Conservation (phyloP, 2,329 filamentous ascomycete genomes). For the Aspergillus ochraceus region DNA sequence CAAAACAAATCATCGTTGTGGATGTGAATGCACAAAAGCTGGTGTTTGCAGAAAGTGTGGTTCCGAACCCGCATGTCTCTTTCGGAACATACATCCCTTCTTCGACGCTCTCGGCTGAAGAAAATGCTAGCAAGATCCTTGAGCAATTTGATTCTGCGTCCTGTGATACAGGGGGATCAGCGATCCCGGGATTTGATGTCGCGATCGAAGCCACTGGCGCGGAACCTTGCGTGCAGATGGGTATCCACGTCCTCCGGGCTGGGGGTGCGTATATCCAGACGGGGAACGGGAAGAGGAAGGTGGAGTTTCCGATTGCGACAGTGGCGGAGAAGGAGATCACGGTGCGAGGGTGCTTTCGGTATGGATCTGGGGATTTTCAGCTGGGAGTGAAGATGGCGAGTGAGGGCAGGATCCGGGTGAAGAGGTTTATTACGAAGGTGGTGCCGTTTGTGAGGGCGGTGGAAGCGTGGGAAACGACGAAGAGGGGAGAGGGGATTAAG, state of each 20-base stretch:
- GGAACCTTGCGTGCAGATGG: slow-evolving; percentile 45
- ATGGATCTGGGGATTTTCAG: slow-evolving; percentile 35
- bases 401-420: slow-evolving; percentile 25
- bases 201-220: slow-evolving; percentile 48
- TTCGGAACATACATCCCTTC: slow-evolving; percentile 15
- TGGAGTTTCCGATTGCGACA: slow-evolving; percentile 37
- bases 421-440: slow-evolving; percentile 29
- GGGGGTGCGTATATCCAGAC: slow-evolving; percentile 36
- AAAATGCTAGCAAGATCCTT: slow-evolving; percentile 32
- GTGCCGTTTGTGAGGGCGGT: slow-evolving; percentile 31
- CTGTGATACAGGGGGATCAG: slow-evolving; percentile 21
- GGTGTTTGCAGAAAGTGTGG: slow-evolving; percentile 47
- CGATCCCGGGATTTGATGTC: slow-evolving; percentile 41
- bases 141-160: slow-evolving; percentile 3
- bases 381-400: slow-evolving; percentile 41
- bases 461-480: slow-evolving; percentile 32
- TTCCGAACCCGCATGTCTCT: slow-evolving; percentile 3
- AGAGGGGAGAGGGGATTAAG: slow-evolving; percentile 14
- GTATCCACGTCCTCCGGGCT: slow-evolving; percentile 37
- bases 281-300: slow-evolving; percentile 40
- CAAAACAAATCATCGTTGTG: slow-evolving; percentile 59
- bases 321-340: slow-evolving; percentile 37
- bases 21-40: slow-evolving; percentile 63
- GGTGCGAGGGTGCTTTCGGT: slow-evolving; percentile 35
- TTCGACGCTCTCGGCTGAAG: slow-evolving; percentile 10